Percentiles rank a stretch among this genome's conserved stretches.
phyloP scores from a whole-genome alignment of 2,329 filamentous ascomycete genomes.

The Penicillium sp. region DNA sequence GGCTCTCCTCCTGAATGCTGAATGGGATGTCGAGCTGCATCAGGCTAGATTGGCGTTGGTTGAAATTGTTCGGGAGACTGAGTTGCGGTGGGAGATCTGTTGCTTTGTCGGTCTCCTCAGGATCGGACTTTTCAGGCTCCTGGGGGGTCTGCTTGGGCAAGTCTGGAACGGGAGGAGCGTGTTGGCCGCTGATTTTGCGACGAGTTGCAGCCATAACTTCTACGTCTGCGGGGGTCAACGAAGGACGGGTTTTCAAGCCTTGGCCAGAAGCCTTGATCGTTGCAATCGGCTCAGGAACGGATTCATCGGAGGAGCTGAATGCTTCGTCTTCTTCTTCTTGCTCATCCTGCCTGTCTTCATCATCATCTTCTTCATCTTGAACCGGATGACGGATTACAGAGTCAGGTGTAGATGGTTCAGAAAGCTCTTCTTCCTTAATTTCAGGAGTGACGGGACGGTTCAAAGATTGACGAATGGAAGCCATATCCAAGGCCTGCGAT shows the following conservation, averaged over 20 bases:
- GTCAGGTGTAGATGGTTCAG: constrained; percentile 75
- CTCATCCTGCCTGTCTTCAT: constrained; percentile 6
- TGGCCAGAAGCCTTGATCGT: constrained; percentile 89
- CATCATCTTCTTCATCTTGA: constrained; percentile 46
- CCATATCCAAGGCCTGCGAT: constrained; percentile 39
- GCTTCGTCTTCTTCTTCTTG: constrained; percentile 29
- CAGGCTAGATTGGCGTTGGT: constrained; percentile 70
- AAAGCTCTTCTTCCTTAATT: constrained; percentile 62
- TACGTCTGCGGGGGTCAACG: constrained; percentile 83
- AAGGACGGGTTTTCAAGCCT: constrained; percentile 85
- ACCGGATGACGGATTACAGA: constrained; percentile 85
- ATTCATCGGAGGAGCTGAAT: constrained; percentile 48
- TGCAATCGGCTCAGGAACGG: constrained; percentile 79
- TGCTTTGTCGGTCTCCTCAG: constrained; percentile 12
- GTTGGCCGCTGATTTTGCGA: constrained; percentile 79
- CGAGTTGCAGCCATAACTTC: constrained; percentile 83
- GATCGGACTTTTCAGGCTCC: constrained; percentile 22
- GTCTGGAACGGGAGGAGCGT: constrained; percentile 44
- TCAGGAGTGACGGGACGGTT: constrained; percentile 51
- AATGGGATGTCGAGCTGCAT: constrained; percentile 83
- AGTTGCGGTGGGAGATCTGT: constrained; percentile 21
- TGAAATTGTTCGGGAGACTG: constrained; percentile 33
- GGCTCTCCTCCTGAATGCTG: constrained; percentile 66
- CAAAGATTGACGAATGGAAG: constrained; percentile 42
- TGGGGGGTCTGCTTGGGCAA: constrained; percentile 29